Conservation (phyloP, 1,284 basidiomycete genomes). For the Ustilago tritici region DNA sequence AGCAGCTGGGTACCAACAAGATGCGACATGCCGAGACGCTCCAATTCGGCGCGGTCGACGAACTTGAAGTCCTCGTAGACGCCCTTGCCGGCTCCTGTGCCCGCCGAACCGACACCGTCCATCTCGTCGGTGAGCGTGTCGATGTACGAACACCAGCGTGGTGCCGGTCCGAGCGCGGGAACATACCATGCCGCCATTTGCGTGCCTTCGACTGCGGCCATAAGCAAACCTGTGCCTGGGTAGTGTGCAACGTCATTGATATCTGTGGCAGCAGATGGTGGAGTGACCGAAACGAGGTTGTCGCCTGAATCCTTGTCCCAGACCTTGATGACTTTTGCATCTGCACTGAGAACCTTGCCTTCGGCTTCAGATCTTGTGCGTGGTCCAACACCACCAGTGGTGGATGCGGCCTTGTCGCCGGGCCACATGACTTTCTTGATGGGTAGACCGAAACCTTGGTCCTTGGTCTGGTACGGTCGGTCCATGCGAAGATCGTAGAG, state of each 20-base stretch:
- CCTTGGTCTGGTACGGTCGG: slow-evolving; percentile 86
- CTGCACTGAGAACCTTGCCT: slow-evolving; percentile 64
- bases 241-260: slow-evolving; percentile 67
- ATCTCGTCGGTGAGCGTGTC: slow-evolving; percentile 84
- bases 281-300: slow-evolving; percentile 93
- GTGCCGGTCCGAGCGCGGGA: slow-evolving; percentile 94
- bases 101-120: slow-evolving; percentile 86
- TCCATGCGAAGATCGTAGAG: slow-evolving; percentile 92
- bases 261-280: slow-evolving; percentile 87
- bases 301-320: slow-evolving; percentile 79
- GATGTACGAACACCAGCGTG: slow-evolving; percentile 95
- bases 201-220: slow-evolving; percentile 67
- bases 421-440: slow-evolving; percentile 90
- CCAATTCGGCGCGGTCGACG: slow-evolving; percentile 86
- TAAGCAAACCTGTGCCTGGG: slow-evolving; percentile 65
- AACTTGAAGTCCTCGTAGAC: slow-evolving; percentile 98
- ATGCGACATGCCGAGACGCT: slow-evolving; percentile 80
- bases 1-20: slow-evolving; percentile 92
- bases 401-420: slow-evolving; percentile 75
- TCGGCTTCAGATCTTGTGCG: slow-evolving; percentile 74
- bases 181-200: slow-evolving; percentile 76
- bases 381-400: slow-evolving; percentile 75
- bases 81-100: slow-evolving; percentile 69
- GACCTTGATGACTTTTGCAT: slow-evolving; percentile 69
- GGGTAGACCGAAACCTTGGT: slow-evolving; percentile 95